phyloP scores from a whole-genome alignment of 768 basidiomycete genomes.

The Macrocybe gigantea region DNA sequence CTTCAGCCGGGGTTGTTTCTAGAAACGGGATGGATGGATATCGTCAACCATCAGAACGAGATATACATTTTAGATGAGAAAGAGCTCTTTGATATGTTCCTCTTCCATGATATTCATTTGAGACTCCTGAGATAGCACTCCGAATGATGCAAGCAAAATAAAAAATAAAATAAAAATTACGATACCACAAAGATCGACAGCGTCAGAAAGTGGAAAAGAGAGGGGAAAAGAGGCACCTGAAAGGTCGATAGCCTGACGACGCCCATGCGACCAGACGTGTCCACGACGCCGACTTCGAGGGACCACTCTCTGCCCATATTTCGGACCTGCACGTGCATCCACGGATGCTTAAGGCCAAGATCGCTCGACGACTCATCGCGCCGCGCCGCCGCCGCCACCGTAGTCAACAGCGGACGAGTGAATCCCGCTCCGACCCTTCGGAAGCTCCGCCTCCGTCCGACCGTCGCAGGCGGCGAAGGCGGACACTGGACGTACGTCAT shows the following conservation, averaged over 20 bases:
- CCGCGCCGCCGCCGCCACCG: too few relatives aligned
- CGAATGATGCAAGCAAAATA: conserved; percentile 3
- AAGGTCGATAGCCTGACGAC: conserved; percentile 70
- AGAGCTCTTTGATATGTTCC: too few relatives aligned
- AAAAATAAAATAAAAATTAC: background rate
- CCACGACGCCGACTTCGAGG: conserved; percentile 71
- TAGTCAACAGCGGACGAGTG: background rate
- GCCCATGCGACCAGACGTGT: conserved; percentile 53
- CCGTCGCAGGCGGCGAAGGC: conserved; percentile 12
- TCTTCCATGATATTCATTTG: too few relatives aligned
- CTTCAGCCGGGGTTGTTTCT: conserved; percentile 54
- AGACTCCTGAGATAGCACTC: background rate
- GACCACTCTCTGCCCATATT: conserved; percentile 65
- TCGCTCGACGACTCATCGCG: conserved; percentile 13
- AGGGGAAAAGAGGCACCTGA: conserved; percentile 46
- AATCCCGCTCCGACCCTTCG: background rate
- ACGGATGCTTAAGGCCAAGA: conserved; percentile 61
- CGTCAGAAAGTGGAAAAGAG: conserved; percentile 1
- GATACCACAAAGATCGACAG: background rate
- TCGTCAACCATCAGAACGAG: background rate
- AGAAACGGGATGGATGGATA: conserved; percentile 6
- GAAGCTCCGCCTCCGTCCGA: background rate
- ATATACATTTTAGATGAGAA: background rate
- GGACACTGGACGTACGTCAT: conserved; percentile 69
- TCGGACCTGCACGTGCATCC: conserved; percentile 74